Conservation (phyloP, 257 asterid genomes). For the Voacanga thouarsii region DNA sequence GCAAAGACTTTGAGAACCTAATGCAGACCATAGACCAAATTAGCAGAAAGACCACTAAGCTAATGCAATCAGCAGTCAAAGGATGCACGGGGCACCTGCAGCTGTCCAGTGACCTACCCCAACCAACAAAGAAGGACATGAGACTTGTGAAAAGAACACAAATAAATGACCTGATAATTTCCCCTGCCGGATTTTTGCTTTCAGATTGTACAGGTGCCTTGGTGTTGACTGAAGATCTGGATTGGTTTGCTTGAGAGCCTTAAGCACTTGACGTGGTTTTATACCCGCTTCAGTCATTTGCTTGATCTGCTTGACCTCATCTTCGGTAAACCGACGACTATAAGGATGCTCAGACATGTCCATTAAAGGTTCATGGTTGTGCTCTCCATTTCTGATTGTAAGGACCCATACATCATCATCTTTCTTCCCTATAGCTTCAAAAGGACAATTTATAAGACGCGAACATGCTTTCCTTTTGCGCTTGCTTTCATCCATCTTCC, state of each 20-base stretch:
- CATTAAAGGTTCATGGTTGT: constrained; percentile 47
- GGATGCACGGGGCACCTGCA: neutral
- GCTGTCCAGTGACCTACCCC: neutral
- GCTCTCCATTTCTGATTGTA: constrained; percentile 40
- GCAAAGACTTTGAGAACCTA: neutral
- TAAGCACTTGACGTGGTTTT: constrained; percentile 41
- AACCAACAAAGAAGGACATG: neutral
- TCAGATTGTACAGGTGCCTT: constrained; percentile 47
- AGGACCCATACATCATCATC: constrained; percentile 50
- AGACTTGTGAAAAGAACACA: neutral
- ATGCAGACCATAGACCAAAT: neutral
- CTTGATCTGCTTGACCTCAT: constrained; percentile 39
- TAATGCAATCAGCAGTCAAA: neutral
- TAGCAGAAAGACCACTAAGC: neutral
- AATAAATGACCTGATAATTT: constrained; percentile 32
- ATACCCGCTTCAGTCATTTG: constrained; percentile 49
- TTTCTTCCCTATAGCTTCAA: constrained; percentile 45
- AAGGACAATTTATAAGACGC: constrained; percentile 52
- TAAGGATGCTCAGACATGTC: constrained; percentile 52
- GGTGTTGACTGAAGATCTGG: constrained; percentile 49
- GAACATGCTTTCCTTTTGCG: constrained; percentile 43
- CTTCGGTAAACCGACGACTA: constrained; percentile 46
- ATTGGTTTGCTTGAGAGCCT: constrained; percentile 41
- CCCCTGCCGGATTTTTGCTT: constrained; percentile 48
- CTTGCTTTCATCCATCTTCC: constrained; percentile 40